A percentile compares a stretch with the other conserved stretches of the same genome.
phyloP scores from a whole-genome alignment of 805 yeast genomes.

The Kluyveromyces wickerhamii region DNA sequence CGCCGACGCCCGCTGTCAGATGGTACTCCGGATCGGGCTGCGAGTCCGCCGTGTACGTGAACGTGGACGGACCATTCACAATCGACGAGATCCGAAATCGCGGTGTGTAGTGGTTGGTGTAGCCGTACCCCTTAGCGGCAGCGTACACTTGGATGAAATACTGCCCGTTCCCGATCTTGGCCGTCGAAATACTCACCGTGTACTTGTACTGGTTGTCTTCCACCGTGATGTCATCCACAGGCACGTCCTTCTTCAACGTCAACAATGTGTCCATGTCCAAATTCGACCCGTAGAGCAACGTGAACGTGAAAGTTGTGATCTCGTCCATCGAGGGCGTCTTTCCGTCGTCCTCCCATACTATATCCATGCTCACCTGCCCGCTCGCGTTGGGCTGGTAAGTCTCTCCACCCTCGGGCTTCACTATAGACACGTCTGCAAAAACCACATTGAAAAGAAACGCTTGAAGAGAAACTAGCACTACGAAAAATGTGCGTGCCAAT shows the following conservation, averaged over 20 bases:
- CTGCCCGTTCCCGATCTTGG: constrained; percentile 51
- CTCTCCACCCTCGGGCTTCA: constrained; percentile 18
- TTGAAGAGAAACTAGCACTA: neutral
- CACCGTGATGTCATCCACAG: constrained; percentile 24
- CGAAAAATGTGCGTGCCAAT: too few relatives aligned
- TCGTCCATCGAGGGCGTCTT: constrained; percentile 38
- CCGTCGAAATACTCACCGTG: constrained; percentile 36
- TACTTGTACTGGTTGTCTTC: constrained; percentile 26
- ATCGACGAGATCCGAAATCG: constrained; percentile 62
- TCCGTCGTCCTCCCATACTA: constrained; percentile 54
- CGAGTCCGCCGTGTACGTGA: constrained; percentile 40
- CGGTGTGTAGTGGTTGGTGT: constrained; percentile 57
- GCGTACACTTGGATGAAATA: constrained; percentile 69
- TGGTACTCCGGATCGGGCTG: constrained; percentile 37
- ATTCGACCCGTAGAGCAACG: constrained; percentile 64
- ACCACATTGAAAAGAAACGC: constrained; percentile 6
- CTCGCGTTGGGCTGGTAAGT: constrained; percentile 17
- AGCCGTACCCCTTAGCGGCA: constrained; percentile 30
- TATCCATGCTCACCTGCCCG: constrained; percentile 22
- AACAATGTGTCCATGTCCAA: constrained; percentile 35
- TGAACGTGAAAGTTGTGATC: constrained; percentile 40
- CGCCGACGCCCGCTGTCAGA: constrained; percentile 29
- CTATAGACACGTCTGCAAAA: constrained; percentile 21
- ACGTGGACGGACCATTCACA: constrained; percentile 49
- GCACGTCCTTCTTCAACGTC: constrained; percentile 24